Base-by-base conservation (phyloP, 2,329 filamentous ascomycete genomes). In the Pseudocercospora eumusae region DNA sequence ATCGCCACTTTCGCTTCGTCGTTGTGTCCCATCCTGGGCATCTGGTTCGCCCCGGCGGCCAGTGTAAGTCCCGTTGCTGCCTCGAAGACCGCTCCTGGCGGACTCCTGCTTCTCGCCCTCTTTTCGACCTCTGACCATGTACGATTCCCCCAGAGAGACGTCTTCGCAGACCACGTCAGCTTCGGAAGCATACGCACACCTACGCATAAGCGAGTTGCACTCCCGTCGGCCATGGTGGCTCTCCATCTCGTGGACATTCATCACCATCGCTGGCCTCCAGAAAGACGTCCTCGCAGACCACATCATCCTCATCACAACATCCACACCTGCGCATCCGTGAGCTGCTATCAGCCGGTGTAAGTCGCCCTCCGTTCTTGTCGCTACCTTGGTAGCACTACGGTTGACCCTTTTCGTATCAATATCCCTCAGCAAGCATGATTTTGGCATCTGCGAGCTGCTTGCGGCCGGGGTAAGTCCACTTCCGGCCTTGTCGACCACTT, bases 21-120 rank as follows among this genome's bases (percentile, higher is more conserved):
- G 40, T 40, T 40, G 23, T 27, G 21, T 27, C n/a, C 18, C 33
- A 13, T 18, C 28, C 18, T 33, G 60, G 45, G 55, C 44, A 49
- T 50, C 47, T 28, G 53, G 56, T 20, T 21, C 20, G 60, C 55
- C 47, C 49, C 10, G 2, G 47, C 60, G 55, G 60, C 60, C 55
- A 45, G 45, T 45, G 47, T 54, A 40, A 57, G 60, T 49, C 60
- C 60, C 42, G 18, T 13, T 10, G 11, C 27, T 25, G 31, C 36
- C 25, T 20, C 27, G 47, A 56, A 50, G 23, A 23, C 47, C 15
- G 28, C 20, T 50, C 47, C 15, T n/a, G 23, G 47, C n/a, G 15
- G 23, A 27, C 47, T 25, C 47, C 15, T 23, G 23, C 23, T 13
- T 9, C 23, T 27, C 10, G 2, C 21, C 7, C n/a, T n/a, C 11